These are phyloP conservation scores for Zalerion maritima DNA, from an alignment of 495 filamentous ascomycete species.

Conservation along the genomic window DNA sequence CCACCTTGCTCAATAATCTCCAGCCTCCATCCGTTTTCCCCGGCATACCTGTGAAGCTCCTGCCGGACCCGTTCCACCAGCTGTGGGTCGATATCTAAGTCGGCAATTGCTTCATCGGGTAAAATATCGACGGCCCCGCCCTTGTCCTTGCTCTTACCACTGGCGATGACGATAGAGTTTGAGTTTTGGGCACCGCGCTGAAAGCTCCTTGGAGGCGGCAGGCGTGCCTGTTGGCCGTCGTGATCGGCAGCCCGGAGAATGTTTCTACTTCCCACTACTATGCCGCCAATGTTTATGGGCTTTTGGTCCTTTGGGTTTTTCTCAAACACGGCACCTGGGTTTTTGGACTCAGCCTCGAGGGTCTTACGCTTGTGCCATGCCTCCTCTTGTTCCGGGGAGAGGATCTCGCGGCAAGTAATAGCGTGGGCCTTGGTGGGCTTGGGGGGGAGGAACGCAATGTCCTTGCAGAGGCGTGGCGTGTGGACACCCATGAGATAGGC, in stretches of 20 bases:
- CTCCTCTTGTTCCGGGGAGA: constrained; percentile 40
- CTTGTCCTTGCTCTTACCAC: constrained; percentile 30
- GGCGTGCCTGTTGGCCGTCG: constrained; percentile 25
- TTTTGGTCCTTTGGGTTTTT: constrained; percentile 16
- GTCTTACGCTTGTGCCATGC: constrained; percentile 42
- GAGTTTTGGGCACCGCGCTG: constrained; percentile 9
- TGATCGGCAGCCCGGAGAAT: constrained; percentile 24
- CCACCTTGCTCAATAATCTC: constrained; percentile 32
- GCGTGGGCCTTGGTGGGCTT: constrained; percentile 62
- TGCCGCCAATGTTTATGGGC: constrained; percentile 29
- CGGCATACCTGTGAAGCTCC: constrained; percentile 35
- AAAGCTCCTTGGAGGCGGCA: constrained; percentile 23
- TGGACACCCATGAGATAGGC: constrained; percentile 91
- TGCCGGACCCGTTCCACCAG: constrained; percentile 49
- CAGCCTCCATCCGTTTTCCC: constrained; percentile 41
- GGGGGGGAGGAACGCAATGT: constrained; percentile 81
- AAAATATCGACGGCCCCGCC: constrained; percentile 40
- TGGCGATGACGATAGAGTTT: constrained; percentile 17
- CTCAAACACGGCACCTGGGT: constrained; percentile 26
- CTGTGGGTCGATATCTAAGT: constrained; percentile 53
- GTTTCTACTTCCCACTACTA: constrained; percentile 41
- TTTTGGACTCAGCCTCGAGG: constrained; percentile 38
- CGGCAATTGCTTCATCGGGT: constrained; percentile 47
- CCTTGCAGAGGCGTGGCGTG: constrained; percentile 82
- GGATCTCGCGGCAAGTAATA: constrained; percentile 63